These are phyloP conservation scores for Theileria sp. DNA, from an alignment of 169 alveolate genomes.

Conservation along the genomic window DNA sequence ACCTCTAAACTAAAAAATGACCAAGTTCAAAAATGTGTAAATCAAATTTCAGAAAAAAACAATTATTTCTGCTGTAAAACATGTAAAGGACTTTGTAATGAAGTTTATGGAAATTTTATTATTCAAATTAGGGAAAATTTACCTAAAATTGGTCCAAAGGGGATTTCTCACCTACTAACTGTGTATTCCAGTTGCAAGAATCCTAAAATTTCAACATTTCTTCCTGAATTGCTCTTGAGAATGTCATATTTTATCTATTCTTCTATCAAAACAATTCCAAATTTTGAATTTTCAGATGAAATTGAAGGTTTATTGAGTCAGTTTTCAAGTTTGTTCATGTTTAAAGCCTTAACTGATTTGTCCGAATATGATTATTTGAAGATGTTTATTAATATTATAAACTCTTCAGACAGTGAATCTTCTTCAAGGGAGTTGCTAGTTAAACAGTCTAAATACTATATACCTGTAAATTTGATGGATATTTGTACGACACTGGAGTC, in stretches of 20 bases:
- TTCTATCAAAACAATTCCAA: not conserved
- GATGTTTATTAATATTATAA: not conserved
- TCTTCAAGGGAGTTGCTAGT: not conserved
- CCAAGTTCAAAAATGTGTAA: not conserved
- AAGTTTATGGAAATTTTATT: slow-evolving; percentile 10
- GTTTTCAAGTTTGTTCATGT: not conserved
- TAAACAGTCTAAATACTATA: slow-evolving; percentile 1
- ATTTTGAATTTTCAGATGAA: not conserved
- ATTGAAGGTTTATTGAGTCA: not conserved
- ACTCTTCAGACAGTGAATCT: not conserved
- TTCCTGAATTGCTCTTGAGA: slow-evolving; percentile 8
- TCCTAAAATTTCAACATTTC: not conserved
- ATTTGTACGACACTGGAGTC: not conserved
- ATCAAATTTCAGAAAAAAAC: not conserved
- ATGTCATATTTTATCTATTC: slow-evolving; percentile 15
- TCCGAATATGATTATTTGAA: not conserved
- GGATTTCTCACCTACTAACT: slow-evolving; percentile 34
- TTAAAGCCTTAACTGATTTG: not conserved
- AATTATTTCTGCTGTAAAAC: slow-evolving; percentile 23
- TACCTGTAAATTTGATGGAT: slow-evolving; percentile 13
- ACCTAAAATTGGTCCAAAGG: slow-evolving; percentile 52
- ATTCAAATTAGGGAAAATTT: slow-evolving; percentile 5
- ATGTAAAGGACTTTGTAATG: slow-evolving; percentile 55
- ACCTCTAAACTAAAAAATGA: slow-evolving; percentile 11
- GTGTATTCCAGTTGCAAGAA: slow-evolving; percentile 45